Conservation (phyloP, 2,329 filamentous ascomycete species). For the Ambrosiella xylebori region DNA sequence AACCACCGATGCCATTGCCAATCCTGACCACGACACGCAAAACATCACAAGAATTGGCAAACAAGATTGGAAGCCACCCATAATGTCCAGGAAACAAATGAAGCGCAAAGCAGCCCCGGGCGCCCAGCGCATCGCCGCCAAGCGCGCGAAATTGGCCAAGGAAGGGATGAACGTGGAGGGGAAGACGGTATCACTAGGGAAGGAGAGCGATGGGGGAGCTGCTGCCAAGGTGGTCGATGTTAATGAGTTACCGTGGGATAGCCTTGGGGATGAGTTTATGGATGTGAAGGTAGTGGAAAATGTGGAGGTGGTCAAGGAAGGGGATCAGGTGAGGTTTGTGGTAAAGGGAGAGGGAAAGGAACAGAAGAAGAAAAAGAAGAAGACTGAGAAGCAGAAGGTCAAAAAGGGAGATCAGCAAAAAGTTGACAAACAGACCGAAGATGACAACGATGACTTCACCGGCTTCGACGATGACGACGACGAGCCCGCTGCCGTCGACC, state of each 20-base stretch:
- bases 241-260: background rate
- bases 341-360: background rate
- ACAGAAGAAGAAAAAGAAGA: constrained; percentile 13
- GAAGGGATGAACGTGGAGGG: background rate
- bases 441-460: constrained; percentile 12
- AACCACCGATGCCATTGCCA: too few relatives aligned
- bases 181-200: background rate
- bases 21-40: background rate
- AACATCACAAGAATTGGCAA: background rate
- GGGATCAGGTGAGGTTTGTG: constrained; percentile 14
- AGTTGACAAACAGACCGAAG: constrained; percentile 6
- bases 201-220: background rate
- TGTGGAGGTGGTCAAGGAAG: background rate
- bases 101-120: background rate
- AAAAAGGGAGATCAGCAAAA: background rate
- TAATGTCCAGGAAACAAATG: background rate
- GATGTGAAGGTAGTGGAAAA: background rate
- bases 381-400: background rate
- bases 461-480: constrained; percentile 12
- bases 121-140: background rate
- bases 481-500: too few relatives aligned
- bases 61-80: background rate
- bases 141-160: background rate
- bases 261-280: too few relatives aligned
- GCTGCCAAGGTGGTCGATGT: background rate